These are phyloP conservation scores for Fraxinus anomala DNA, from an alignment of 257 asterid genomes.

Conservation along the genomic window DNA sequence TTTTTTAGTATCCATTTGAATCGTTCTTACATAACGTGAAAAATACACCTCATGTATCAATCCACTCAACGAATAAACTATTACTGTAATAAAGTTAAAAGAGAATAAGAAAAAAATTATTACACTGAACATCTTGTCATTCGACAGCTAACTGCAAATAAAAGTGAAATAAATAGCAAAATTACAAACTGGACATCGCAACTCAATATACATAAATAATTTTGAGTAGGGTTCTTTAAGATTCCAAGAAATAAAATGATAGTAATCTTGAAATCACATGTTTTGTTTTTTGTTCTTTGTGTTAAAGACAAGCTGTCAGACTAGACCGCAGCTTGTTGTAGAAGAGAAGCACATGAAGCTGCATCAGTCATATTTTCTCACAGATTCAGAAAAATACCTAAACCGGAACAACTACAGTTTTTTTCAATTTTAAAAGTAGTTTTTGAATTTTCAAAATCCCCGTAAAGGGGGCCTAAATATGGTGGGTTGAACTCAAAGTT, in stretches of 20 bases:
- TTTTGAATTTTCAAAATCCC: too few relatives aligned
- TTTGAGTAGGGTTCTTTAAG: background rate
- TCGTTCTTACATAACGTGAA: constrained; percentile 30
- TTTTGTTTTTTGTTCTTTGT: background rate
- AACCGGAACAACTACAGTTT: too few relatives aligned
- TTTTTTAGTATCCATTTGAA: constrained; percentile 26
- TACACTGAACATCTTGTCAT: background rate
- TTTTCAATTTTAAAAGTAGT: too few relatives aligned
- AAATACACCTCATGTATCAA: background rate
- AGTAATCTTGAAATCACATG: background rate
- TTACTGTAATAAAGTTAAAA: background rate
- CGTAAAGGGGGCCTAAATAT: too few relatives aligned
- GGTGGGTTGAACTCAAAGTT: too few relatives aligned
- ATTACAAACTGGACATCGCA: background rate
- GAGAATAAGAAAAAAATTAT: background rate
- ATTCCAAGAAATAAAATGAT: background rate
- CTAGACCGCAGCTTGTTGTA: background rate
- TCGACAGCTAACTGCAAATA: background rate
- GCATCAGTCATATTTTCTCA: too few relatives aligned
- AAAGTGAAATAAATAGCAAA: background rate
- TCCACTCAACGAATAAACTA: constrained; percentile 21
- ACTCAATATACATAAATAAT: too few relatives aligned
- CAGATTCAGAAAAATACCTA: too few relatives aligned
- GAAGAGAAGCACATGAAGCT: too few relatives aligned
- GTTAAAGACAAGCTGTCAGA: background rate